Evolutionary conservation across 2,329 filamentous ascomycete genomes (phyloP), one percentile per base, ranked within the genome.

Genomic region (Penicillium olsonii): DNA sequence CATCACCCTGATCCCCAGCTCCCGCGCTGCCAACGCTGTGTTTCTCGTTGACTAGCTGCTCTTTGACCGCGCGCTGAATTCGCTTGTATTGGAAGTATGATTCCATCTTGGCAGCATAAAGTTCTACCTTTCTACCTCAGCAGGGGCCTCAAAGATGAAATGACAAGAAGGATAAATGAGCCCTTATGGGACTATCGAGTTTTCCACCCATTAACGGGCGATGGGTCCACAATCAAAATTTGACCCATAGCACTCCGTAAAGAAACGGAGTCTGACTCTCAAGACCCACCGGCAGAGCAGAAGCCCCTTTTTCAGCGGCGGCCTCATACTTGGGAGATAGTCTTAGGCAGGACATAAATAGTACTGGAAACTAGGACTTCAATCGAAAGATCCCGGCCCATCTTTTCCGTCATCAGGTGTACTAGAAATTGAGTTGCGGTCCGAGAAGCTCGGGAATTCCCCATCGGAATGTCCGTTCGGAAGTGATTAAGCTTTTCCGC

Each of bases 41-140:
- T 53, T 45, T 12, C 49, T 42, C 14, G 22, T 39, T 19, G 37
- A 27, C 20, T 11, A 59, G 27, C 5, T 53, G 38, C 17, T 50
- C 35, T 11, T 39, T 54, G 12, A 56, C 54, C 12, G 54, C 42
- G 9, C 50, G 38, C 19, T 38, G 33, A 10, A 59, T 46, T 10
- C 54, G 48, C 26, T 40, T 47, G 33, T 59, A 59, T 17, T 59
- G 56, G 38, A 56, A 45, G 31, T 56, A 56, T 27, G 56, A 41
- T 38, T 59, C 52, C 56, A 59, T 59, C n/a, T 17, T 19, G 44
- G 20, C 8, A 31, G 24, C 20, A 39, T 37, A 31, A n/a, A 18
- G 41, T 31, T 19, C 22, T 39, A 15, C 34, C 22, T 17, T 31
- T 19, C 22, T 39, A 15, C 34, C 22, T 17, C 14, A 33, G 26